Evolutionary conservation across 192 early-diverging fungal species (phyloP).

Genomic region (Coemansia sp.): DNA sequence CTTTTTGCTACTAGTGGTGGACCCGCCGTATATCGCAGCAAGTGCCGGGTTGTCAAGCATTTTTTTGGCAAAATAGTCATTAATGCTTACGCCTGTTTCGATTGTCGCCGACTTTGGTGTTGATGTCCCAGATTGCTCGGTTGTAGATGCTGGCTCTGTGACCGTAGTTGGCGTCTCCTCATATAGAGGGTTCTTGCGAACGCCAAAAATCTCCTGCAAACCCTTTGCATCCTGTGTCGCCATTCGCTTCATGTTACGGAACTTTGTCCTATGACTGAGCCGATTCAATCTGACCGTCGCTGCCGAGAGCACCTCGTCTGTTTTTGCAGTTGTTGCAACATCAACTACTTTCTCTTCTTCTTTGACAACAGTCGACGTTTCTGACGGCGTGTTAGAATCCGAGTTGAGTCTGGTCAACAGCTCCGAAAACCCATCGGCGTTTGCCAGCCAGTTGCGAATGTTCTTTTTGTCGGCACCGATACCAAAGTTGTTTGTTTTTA

Average conservation of each 20-base stretch:
- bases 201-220: constrained; percentile 49
- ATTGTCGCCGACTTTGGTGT: constrained; percentile 18
- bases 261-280: constrained; percentile 36
- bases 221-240: constrained; percentile 43
- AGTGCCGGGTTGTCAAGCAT: constrained; percentile 36
- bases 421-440: constrained; percentile 79
- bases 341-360: constrained; percentile 9
- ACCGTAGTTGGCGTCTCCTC: constrained; percentile 9
- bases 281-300: constrained; percentile 6
- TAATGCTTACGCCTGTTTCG: constrained; percentile 25
- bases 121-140: constrained; percentile 11
- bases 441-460: constrained; percentile 93
- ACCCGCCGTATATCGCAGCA: constrained; percentile 32
- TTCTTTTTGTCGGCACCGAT: constrained; percentile 85
- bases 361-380: constrained; percentile 5
- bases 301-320: constrained; percentile 7
- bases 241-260: constrained; percentile 49
- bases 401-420: constrained; percentile 80
- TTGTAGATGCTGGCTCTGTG: constrained; percentile 6
- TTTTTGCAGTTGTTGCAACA: not conserved
- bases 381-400: constrained; percentile 46
- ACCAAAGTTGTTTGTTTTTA: constrained; percentile 87
- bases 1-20: constrained; percentile 3
- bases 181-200: constrained; percentile 18
- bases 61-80: constrained; percentile 49